Evolutionary conservation across 768 basidiomycete genomes (phyloP), one percentile per base, ranked within the genome.

Genomic region (Boletus subparvulus): DNA sequence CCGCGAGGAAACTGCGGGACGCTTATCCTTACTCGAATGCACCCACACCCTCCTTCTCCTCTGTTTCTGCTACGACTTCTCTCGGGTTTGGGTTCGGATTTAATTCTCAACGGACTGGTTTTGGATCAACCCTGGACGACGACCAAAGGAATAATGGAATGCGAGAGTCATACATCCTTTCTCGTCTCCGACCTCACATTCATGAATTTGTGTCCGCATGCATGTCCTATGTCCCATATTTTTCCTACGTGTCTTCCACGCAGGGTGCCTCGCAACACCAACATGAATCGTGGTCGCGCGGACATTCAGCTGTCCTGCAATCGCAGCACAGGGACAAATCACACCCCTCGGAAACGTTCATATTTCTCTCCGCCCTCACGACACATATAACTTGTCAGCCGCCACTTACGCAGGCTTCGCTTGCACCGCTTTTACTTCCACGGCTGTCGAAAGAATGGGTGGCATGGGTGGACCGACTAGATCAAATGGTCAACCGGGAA

Each of bases 171-270:
- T 94, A 94, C 69, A 80, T 93, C 61, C 72, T 84, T 39, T 89
- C 86, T 17, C 81, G 92, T 52, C 76, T 94, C 17, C 82, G 86
- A 47, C 86, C 88, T 16, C 85, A 87, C 70, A 83, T 92, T 48
- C 74, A 78, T 50, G 91, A 92, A 50, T 94, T 90, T 62, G 84
- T 87, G 32, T 81, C 91, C 3, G 82, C 86, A 32, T 89, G 83
- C 69, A 80, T 85, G 69, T 87, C 92, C 7, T 94, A 93, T 68
- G 82, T 93, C 46, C 90, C 89, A 3, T 93, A 94, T 68, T 94
- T 94, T 68, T 88, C 90, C 21, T 86, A 82, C 62, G 70, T 81
- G 50, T 67, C 78, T 14, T 52, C 65, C 41, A 54, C 73, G 44
- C 56, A 63, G 44, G 40, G 33, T 59, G 24, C 28, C 46, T 66